Base-by-base conservation (phyloP, 352 stramenopile species). In the Pythium plurisporium region DNA sequence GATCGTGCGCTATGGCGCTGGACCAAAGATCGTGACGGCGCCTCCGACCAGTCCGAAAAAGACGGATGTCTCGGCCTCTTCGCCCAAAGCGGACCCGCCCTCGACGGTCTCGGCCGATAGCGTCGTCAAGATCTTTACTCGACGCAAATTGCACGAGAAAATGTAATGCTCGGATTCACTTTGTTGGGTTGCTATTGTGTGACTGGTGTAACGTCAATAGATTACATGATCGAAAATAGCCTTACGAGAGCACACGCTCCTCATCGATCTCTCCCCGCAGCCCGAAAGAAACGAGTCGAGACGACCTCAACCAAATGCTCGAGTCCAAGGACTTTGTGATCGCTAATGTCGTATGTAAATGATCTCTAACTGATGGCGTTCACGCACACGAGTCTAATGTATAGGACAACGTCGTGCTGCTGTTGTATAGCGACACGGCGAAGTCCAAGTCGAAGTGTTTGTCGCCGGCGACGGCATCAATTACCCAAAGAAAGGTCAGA, bases 401-500 rank as follows among this genome's bases (percentile, higher is more conserved):
- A n/a, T n/a, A n/a, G n/a, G n/a, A n/a, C n/a, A n/a, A n/a, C n/a
- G n/a, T n/a, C n/a, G n/a, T n/a, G n/a, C n/a, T 6, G 2, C 2
- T 36, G 29, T 41, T 9, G n/a, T n/a, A 23, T n/a, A 88, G 79
- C 80, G 75, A 25, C 53, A 69, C 37, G 74, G 82, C 6, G 78
- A 94, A 52, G 86, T 96, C 26, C 81, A 90, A 55, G 81, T 96
- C 9, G 87, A 95, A 60, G 89, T 96, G 14, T 94, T 95, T 59
- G 76, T 91, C 9, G 87, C 86, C 1, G 89, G 89, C n/a, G 86
- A 96, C 66, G 87, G 87, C 5, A 80, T 95, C 61, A 96, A 94
- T 58, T 96, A 96, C 64, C 87, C 87, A 12, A 89, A 79, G 37
- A 91, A 89, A 59, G 87, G 87, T 8, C 80, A 95, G 30, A 94